Evolutionary conservation across 176 grass and related monocot genomes (phyloP).

Genomic region (Poa pratensis): DNA sequence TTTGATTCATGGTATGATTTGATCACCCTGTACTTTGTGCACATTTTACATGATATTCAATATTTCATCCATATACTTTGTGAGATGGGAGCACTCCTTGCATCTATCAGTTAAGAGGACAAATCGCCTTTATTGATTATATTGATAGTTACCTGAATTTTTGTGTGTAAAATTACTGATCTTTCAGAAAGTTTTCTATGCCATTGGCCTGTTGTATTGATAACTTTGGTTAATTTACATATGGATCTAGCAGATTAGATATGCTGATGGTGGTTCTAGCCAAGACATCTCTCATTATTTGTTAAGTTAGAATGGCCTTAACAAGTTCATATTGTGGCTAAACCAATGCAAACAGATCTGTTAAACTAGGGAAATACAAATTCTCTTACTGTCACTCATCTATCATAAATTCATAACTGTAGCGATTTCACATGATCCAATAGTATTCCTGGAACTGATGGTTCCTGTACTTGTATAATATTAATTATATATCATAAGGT

Average conservation of each 20-base stretch:
- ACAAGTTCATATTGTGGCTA: background rate
- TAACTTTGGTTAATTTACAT: background rate
- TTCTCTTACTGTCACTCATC: background rate
- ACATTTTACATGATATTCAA: background rate
- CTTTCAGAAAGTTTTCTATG: background rate
- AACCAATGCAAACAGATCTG: background rate
- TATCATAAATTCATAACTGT: background rate
- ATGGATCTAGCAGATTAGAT: background rate
- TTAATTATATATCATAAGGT: background rate
- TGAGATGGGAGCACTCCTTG: background rate
- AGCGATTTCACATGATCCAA: background rate
- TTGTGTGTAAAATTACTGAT: background rate
- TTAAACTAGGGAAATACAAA: background rate
- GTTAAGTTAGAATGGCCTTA: background rate
- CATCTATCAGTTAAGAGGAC: background rate
- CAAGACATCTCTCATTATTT: background rate
- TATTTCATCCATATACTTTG: background rate
- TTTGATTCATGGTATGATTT: constrained; percentile 19
- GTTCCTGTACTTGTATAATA: background rate
- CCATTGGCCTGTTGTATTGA: background rate
- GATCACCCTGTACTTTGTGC: background rate
- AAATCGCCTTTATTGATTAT: background rate
- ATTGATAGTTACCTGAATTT: background rate
- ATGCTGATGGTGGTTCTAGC: background rate
- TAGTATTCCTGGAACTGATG: background rate